Percentiles rank a stretch among this genome's conserved stretches.
Conservation (phyloP, 2,329 filamentous ascomycete genomes). For the Gaeumannomyces sp. region DNA sequence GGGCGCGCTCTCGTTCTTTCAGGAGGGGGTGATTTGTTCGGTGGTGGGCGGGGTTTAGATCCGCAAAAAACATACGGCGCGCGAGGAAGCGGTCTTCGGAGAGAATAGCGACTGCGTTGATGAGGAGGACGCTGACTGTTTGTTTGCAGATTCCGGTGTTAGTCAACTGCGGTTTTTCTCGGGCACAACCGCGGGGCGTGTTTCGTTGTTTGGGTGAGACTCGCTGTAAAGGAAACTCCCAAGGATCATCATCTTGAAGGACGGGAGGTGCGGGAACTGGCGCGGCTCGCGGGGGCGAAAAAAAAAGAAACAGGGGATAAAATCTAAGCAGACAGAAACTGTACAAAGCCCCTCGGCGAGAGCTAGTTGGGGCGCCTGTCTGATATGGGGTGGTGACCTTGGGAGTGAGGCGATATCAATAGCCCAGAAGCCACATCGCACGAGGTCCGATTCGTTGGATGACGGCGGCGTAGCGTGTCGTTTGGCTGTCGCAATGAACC, state of each 20-base stretch:
- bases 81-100: constrained; percentile 92
- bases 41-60: not conserved
- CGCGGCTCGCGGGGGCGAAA: not conserved
- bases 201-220: constrained; percentile 2
- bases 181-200: not conserved
- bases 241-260: constrained; percentile 23
- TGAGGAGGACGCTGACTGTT: constrained; percentile 73
- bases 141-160: not conserved
- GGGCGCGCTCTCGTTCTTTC: not conserved
- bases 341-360: not conserved
- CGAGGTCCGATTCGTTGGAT: not conserved
- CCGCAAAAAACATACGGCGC: constrained; percentile 53
- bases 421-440: not conserved
- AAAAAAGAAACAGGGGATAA: not conserved
- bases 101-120: constrained; percentile 89
- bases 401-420: not conserved
- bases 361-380: not conserved
- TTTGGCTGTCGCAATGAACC: not conserved
- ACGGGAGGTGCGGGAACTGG: not conserved
- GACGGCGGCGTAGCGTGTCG: not conserved
- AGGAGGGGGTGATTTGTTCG: not conserved
- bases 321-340: not conserved
- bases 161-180: not conserved
- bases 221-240: constrained; percentile 27
- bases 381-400: not conserved